Conservation (phyloP, 1,139 yeast genomes). For the Nadsonia commutata region DNA sequence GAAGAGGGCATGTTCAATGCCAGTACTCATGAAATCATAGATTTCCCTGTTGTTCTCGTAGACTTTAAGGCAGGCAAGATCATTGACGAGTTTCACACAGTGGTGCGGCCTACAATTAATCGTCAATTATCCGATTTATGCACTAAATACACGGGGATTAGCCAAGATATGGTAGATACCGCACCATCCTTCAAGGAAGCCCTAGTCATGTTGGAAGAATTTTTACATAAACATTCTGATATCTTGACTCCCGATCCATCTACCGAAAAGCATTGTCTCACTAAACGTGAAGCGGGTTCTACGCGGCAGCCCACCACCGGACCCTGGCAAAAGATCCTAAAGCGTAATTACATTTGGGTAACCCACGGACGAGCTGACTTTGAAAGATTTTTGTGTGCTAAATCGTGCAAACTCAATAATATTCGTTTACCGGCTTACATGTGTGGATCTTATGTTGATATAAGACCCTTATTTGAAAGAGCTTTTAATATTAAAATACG, state of each 20-base stretch:
- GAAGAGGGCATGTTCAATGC: constrained; percentile 7
- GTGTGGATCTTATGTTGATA: background rate
- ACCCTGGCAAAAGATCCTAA: background rate
- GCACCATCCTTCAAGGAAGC: background rate
- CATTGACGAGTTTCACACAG: constrained; percentile 6
- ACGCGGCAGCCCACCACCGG: background rate
- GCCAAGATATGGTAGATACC: background rate
- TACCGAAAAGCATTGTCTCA: background rate
- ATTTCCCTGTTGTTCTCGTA: constrained; percentile 12
- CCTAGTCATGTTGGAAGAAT: background rate
- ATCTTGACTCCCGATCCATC: background rate
- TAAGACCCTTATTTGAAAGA: background rate
- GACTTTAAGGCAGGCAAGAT: constrained; percentile 11
- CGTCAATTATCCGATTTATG: background rate
- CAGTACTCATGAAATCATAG: constrained; percentile 14
- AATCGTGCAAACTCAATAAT: background rate
- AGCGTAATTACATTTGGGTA: background rate
- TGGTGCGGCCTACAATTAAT: constrained; percentile 7
- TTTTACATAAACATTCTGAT: background rate
- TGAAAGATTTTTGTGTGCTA: background rate
- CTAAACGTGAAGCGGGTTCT: background rate
- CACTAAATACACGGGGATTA: background rate
- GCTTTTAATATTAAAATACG: background rate
- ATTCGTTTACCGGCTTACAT: background rate
- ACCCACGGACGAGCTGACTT: background rate